phyloP scores from a whole-genome alignment of 805 yeast genomes.

The Monosporozyma siamensis region DNA sequence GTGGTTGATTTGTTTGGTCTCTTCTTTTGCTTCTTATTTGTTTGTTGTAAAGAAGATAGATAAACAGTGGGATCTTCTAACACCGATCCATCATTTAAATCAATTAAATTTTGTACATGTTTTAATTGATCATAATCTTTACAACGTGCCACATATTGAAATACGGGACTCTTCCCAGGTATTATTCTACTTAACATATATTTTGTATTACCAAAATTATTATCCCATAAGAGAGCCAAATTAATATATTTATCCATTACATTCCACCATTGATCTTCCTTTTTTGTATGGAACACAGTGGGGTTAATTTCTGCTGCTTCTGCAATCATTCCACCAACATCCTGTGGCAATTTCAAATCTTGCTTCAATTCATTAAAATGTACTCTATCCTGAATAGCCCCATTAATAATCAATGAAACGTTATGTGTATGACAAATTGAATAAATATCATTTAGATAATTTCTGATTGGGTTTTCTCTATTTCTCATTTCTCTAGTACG shows the following conservation, averaged over 20 bases:
- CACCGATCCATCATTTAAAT: constrained; percentile 12
- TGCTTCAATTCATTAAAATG: constrained; percentile 48
- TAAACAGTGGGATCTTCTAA: constrained; percentile 17
- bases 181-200: constrained; percentile 69
- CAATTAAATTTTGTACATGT: constrained; percentile 14
- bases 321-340: constrained; percentile 91
- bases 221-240: constrained; percentile 47
- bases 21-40: background rate
- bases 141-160: constrained; percentile 45
- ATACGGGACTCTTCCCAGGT: constrained; percentile 62
- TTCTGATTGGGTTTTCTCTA: constrained; percentile 71
- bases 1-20: background rate
- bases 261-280: constrained; percentile 43
- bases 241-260: constrained; percentile 47
- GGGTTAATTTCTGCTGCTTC: constrained; percentile 84
- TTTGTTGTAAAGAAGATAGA: constrained; percentile 8
- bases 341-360: constrained; percentile 38
- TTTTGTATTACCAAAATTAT: constrained; percentile 56
- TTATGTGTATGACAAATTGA: constrained; percentile 49
- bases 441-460: constrained; percentile 53
- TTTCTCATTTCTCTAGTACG: constrained; percentile 84
- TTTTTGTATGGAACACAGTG: constrained; percentile 45
- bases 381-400: constrained; percentile 48
- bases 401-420: constrained; percentile 75
- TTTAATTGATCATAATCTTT: constrained; percentile 46